Base-by-base conservation (phyloP, 1,284 basidiomycete species). In the Trametes versicolor region DNA sequence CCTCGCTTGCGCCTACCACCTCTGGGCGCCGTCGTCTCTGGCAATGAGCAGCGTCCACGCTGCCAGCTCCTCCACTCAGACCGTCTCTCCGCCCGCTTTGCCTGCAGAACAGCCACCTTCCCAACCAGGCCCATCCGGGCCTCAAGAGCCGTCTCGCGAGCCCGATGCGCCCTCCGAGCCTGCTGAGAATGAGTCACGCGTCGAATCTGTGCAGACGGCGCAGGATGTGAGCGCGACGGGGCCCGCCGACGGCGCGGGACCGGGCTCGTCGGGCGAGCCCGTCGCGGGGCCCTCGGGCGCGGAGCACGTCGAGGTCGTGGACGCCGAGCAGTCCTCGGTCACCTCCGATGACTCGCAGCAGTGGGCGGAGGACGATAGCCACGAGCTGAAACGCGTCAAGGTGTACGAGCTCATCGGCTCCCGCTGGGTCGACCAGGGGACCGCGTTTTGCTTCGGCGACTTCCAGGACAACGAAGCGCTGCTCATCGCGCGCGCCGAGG, bases 401-500 rank as follows among this genome's bases (percentile, higher is more conserved):
- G 96, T 98, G 32, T 98, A 98, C 79, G 92, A 96, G 79, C 89
- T 98, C 65, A 87, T 95, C 62, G 93, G 92, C 63, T 86, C 92
- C 64, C 88, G 89, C 59, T 98, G 96, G 96, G 87, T 91, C 63
- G 97, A 98, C 82, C 89, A 95, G 74, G 96, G 96, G 51, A 98
- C 96, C 23, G 97, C 96, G 0, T 93, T 95, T 76, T 97, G 96
- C 77, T 93, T 91, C 71, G 95, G 95, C 43, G 90, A 95, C 72
- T 92, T 95, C 72, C 89, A 94, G 72, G 88, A 92, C 70, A 89
- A 90, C 72, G 89, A 95, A 72, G 95, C 96, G 0, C 82, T 93
- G 63, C 86, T 97, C 55, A 88, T 96, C 62, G 95, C 95, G 19
- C 93, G 93, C 69, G 87, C 91, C 10, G 95, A 97, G 78, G 80